These are phyloP conservation scores for Coemansia sp. DNA, from an alignment of 192 early-diverging fungal genomes.

Conservation along the genomic window DNA sequence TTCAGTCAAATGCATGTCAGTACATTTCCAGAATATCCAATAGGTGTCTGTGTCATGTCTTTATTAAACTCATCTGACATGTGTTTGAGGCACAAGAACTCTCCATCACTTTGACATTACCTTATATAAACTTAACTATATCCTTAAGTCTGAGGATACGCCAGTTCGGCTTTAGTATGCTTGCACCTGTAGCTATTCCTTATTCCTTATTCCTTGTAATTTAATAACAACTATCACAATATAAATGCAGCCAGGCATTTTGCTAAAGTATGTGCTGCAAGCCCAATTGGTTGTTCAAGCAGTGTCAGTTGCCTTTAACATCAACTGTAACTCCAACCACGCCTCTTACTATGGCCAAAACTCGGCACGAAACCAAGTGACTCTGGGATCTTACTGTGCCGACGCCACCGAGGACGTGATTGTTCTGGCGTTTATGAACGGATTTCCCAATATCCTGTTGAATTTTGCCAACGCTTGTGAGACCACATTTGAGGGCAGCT, in stretches of 20 bases:
- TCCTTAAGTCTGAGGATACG: not conserved
- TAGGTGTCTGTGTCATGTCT: not conserved
- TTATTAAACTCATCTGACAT: not conserved
- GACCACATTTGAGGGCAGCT: constrained; percentile 58
- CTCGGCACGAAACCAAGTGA: constrained; percentile 49
- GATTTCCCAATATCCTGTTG: constrained; percentile 58
- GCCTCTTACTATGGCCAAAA: constrained; percentile 57
- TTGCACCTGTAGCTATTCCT: not conserved
- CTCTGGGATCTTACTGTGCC: constrained; percentile 60
- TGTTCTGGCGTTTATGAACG: constrained; percentile 63
- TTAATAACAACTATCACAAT: not conserved
- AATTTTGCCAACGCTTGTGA: constrained; percentile 68
- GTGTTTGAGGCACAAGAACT: not conserved
- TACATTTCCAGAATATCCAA: not conserved
- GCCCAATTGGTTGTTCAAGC: not conserved
- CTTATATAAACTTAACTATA: not conserved
- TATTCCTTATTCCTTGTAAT: not conserved
- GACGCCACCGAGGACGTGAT: constrained; percentile 64
- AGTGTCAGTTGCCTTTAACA: constrained; percentile 31
- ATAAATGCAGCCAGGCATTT: not conserved
- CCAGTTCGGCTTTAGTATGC: not conserved
- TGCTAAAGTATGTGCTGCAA: not conserved
- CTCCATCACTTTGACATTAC: not conserved
- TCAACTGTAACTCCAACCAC: constrained; percentile 51
- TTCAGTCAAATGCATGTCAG: not conserved